Base-by-base conservation (phyloP, 2,329 filamentous ascomycete species). In the Simplicillium aogashimaense region DNA sequence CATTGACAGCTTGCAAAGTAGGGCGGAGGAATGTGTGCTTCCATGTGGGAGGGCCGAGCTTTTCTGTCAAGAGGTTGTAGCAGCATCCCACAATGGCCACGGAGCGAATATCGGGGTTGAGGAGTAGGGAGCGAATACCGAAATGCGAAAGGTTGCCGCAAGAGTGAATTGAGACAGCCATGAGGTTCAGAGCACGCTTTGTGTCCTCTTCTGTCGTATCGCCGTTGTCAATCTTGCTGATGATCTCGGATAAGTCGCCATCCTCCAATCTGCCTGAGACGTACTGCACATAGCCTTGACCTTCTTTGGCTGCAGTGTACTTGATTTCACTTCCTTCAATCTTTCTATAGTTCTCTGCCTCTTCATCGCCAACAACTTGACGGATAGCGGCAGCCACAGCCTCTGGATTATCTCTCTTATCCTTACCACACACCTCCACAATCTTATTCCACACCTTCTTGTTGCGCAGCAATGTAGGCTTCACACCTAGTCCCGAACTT, bases 81-180 rank as follows among this genome's bases (percentile, higher is more conserved):
- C 92, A 98, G 67, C 92, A 98, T 36, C 92, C 92, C 44, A 98
- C 87, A 56, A 98, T 89, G 43, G 90, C 90, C 16, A 97, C 83
- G n/a, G 88, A 87, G 28, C 79, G 78, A 41, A 97, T 89, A 4
- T 80, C 76, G 0, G 84, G 82, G 55, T 95, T 97, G 42, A 94
- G 65, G 2, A 89, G 64, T 15, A 98, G 74, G 1, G 90, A 94
- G 12, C 86, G 81, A 42, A 98, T 81, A 9, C 86, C 92, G 56
- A 94, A 89, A 59, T 98, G 92, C 1, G 94, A 84, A n/a, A 98
- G 78, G 50, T 98, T 97, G 20, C 92, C 92, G 56, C 92, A 98
- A 1, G 90, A 97, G 60, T 98, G 92, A 14, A 98, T 86, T 0
- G 92, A 97, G 25, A 97, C 81, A 13, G 90, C 85, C 81, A 95